Evolutionary conservation across 495 filamentous ascomycete species (phyloP).

Genomic region (Sordaria brevicollis): DNA sequence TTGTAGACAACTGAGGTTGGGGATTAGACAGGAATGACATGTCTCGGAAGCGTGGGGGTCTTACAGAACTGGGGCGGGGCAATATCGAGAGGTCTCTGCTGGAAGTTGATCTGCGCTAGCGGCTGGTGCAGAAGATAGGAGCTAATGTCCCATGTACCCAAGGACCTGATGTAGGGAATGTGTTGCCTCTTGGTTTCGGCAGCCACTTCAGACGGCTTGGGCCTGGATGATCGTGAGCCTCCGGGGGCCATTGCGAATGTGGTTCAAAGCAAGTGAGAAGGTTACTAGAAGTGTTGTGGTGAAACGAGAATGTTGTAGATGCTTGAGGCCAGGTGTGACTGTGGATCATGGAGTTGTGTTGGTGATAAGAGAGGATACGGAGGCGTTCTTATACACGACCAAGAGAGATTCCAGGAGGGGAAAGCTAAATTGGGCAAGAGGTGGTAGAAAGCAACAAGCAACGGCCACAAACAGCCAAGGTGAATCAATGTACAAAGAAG

Average conservation of each 20-base stretch:
- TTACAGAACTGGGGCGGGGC: constrained; percentile 32
- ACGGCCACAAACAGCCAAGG: neutral
- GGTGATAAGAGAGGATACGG: neutral
- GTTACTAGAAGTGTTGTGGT: neutral
- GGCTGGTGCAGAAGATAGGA: constrained; percentile 40
- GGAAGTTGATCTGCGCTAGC: constrained; percentile 27
- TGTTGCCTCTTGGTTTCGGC: constrained; percentile 56
- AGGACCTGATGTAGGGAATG: constrained; percentile 46
- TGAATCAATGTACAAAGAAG: neutral
- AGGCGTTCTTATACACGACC: neutral
- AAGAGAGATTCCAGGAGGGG: neutral
- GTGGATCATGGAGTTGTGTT: neutral
- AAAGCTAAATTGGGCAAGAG: neutral
- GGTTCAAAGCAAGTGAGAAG: neutral
- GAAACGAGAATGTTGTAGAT: neutral
- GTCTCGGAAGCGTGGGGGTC: constrained; percentile 3
- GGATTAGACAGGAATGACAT: constrained; percentile 5
- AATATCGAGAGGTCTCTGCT: constrained; percentile 16
- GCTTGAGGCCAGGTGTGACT: neutral
- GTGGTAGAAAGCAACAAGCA: neutral
- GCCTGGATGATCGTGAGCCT: constrained; percentile 28
- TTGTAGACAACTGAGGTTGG: constrained; percentile 39
- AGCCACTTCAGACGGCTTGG: constrained; percentile 60
- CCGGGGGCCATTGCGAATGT: constrained; percentile 39
- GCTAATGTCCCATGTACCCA: constrained; percentile 32